Evolutionary conservation across 169 alveolate genomes (phyloP).

Genomic region (Cryptosporidium viatorum): DNA sequence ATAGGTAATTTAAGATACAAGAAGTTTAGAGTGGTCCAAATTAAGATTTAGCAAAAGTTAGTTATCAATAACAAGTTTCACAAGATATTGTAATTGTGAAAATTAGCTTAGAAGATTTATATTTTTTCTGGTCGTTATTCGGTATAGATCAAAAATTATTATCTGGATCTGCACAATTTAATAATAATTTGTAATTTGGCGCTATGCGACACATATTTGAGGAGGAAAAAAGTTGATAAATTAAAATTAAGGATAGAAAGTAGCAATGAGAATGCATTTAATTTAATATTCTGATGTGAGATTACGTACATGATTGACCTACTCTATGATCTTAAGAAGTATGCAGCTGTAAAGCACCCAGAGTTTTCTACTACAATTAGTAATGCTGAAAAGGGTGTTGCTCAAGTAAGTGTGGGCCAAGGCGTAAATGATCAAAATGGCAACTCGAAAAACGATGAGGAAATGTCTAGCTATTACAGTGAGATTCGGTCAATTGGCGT

Average conservation of each 20-base stretch:
- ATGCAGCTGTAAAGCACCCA: slow-evolving; percentile 51
- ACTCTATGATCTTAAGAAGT: slow-evolving; percentile 35
- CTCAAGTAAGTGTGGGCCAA: background rate
- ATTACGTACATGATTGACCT: slow-evolving; percentile 44
- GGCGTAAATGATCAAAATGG: background rate
- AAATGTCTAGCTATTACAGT: slow-evolving; percentile 53
- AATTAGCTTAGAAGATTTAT: background rate
- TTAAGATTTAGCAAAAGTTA: background rate
- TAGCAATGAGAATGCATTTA: background rate
- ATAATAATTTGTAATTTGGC: background rate
- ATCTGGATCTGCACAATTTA: too few relatives aligned
- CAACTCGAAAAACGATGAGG: slow-evolving; percentile 18
- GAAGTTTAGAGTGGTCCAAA: background rate
- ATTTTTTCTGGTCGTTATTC: background rate
- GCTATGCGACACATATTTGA: background rate
- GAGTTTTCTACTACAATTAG: slow-evolving; percentile 3
- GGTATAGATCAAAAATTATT: too few relatives aligned
- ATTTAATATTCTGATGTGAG: background rate
- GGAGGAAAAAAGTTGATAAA: background rate
- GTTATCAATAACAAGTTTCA: too few relatives aligned
- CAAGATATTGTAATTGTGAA: too few relatives aligned
- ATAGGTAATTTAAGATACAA: too few relatives aligned
- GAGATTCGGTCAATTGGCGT: slow-evolving; percentile 67
- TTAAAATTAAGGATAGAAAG: background rate
- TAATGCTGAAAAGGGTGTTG: slow-evolving; percentile 39